Evolutionary conservation across 2,329 filamentous ascomycete species (phyloP), one percentile per base, ranked within the genome.

Genomic region (Fusarium transvaalense): DNA sequence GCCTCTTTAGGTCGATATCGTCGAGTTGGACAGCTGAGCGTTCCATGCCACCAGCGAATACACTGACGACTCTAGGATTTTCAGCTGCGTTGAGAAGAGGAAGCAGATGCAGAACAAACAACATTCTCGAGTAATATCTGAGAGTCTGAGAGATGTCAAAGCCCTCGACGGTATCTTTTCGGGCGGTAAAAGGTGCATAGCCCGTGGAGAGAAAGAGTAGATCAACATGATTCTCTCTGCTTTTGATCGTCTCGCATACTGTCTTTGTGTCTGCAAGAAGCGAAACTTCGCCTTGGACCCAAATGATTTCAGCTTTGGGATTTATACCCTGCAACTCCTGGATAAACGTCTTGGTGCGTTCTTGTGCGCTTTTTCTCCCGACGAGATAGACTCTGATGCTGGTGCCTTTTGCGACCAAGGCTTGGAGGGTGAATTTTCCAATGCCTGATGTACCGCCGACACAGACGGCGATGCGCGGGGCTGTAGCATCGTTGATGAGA

Each of bases 361-460:
- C 72, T 23, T 77, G 71, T 2, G 79, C 76, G n/a, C 73, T 73
- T 53, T 76, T 76, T 53, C 83, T 81, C 2, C 82, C 83, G 52
- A 84, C 63, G 0, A 84, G 51, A 65, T 84, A 84, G 65, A 80
- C 78, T 56, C 76, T 77, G n/a, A 77, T 31, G 60, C 73, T 76
- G 0, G 74, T 63, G 4, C 79, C 79, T 0, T 77, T 78, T 2
- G 66, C 70, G 51, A 79, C 77, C 2, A 84, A 61, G 17, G 77
- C 80, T 31, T 55, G 62, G 12, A 83, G 37, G 0, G 82, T 84
- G 43, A 76, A 43, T 45, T 80, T 77, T 10, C 83, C 83, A 57
- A 85, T 81, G 47, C 83, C 83, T 4, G 81, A 81, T 2, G 83
- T 85, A 13, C 78, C 83, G 35, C 82, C 82, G 7, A 79, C 78